Evolutionary conservation across 2,329 filamentous ascomycete species (phyloP).

Genomic region (Neonectria neomacrospora): DNA sequence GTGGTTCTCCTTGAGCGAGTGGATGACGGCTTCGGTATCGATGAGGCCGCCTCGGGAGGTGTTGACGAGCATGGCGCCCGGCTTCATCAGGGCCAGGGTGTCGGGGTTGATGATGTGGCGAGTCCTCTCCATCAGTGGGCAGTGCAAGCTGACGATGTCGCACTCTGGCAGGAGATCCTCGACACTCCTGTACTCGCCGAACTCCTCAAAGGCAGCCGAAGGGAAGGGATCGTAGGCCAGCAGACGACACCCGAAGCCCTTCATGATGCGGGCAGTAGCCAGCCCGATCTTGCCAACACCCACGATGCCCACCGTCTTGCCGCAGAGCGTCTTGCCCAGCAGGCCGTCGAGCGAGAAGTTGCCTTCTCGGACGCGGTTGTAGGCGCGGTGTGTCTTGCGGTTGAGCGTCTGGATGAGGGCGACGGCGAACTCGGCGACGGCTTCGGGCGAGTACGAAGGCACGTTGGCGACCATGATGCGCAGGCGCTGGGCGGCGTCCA

Average conservation of each 20-base stretch:
- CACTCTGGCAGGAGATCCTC: slow-evolving; percentile 64
- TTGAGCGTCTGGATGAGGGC: slow-evolving; percentile 74
- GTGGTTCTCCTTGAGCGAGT: slow-evolving; percentile 68
- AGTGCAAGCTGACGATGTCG: slow-evolving; percentile 74
- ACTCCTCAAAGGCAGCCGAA: slow-evolving; percentile 58
- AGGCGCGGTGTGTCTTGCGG: slow-evolving; percentile 74
- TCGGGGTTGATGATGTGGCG: slow-evolving; percentile 68
- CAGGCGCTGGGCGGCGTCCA: slow-evolving; percentile 63
- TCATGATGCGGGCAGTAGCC: slow-evolving; percentile 69
- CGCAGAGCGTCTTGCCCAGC: slow-evolving; percentile 69
- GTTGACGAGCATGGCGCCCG: slow-evolving; percentile 71
- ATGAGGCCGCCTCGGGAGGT: slow-evolving; percentile 75
- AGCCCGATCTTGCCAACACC: slow-evolving; percentile 75
- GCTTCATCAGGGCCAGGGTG: slow-evolving; percentile 66
- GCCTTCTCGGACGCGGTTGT: slow-evolving; percentile 74
- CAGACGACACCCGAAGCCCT: slow-evolving; percentile 72
- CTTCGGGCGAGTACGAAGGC: slow-evolving; percentile 75
- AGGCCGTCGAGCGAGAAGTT: slow-evolving; percentile 75
- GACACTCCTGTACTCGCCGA: slow-evolving; percentile 65
- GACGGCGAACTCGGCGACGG: slow-evolving; percentile 77
- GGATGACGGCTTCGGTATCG: slow-evolving; percentile 68
- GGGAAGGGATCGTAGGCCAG: slow-evolving; percentile 70
- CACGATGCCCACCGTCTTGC: slow-evolving; percentile 74
- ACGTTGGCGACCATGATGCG: slow-evolving; percentile 73
- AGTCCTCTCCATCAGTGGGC: slow-evolving; percentile 70